Conservation (phyloP, 2,329 filamentous ascomycete species). For the Pseudogymnoascus sp. region DNA sequence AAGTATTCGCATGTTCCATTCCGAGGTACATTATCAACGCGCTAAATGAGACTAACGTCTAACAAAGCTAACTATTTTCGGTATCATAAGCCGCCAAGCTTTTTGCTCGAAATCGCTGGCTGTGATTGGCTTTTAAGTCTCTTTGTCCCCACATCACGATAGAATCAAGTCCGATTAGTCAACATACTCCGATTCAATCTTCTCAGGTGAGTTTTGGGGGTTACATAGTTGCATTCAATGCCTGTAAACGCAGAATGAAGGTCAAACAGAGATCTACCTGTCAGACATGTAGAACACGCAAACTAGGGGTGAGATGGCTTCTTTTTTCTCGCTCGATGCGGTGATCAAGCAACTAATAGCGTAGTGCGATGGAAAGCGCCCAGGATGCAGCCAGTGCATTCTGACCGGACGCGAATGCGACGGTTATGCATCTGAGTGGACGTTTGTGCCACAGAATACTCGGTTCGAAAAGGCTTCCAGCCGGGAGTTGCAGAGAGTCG, state of each 20-base stretch:
- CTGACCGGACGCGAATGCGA: slow-evolving; percentile 21
- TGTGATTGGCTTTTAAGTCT: background rate
- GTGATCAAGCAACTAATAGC: slow-evolving; percentile 11
- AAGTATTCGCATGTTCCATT: background rate
- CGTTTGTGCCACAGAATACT: slow-evolving; percentile 18
- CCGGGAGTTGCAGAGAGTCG: background rate
- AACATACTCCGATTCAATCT: background rate
- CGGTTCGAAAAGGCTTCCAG: background rate
- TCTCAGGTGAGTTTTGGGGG: background rate
- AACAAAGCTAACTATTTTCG: background rate
- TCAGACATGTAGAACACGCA: background rate
- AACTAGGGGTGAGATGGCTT: slow-evolving; percentile 4
- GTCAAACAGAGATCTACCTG: background rate
- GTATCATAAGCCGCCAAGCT: background rate
- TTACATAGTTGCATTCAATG: background rate
- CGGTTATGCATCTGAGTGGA: slow-evolving; percentile 21
- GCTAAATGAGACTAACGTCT: background rate
- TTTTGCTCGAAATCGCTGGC: background rate
- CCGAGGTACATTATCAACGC: background rate
- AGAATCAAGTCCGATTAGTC: background rate
- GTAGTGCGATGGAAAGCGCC: slow-evolving; percentile 25
- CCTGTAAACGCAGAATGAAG: background rate
- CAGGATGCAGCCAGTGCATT: slow-evolving; percentile 24
- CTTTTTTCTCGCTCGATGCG: background rate
- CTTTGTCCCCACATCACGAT: background rate